Conservation (phyloP, 352 stramenopile species). For the Thalassiosira mediterranea region DNA sequence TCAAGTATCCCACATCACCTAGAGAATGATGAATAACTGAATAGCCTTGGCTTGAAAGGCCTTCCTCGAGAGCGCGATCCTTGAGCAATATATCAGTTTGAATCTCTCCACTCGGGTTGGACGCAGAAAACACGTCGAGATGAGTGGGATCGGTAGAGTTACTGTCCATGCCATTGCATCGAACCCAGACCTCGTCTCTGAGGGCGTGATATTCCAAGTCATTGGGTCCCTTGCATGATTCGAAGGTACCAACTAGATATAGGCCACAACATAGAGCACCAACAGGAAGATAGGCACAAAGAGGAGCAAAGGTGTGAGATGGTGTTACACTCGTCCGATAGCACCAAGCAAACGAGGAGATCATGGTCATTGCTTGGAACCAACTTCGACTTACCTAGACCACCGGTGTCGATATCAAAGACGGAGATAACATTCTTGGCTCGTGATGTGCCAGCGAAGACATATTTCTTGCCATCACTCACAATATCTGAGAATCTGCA, state of each 20-base stretch:
- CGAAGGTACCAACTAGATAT: conserved; percentile 28
- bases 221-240: conserved; percentile 27
- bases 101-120: conserved; percentile 12
- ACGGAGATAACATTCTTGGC: conserved; percentile 14
- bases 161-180: conserved; percentile 22
- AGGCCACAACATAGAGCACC: too few species aligned
- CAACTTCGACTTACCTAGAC: too few species aligned
- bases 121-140: conserved; percentile 42
- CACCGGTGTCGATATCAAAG: conserved; percentile 46
- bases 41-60: conserved; percentile 7
- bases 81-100: conserved; percentile 26
- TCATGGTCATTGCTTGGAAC: too few species aligned
- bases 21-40: conserved; percentile 30
- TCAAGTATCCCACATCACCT: conserved; percentile 41
- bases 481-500: conserved; percentile 38
- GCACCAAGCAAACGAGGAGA: too few species aligned
- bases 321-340: too few species aligned
- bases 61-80: conserved; percentile 20
- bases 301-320: too few species aligned
- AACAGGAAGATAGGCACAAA: too few species aligned
- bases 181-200: conserved; percentile 51
- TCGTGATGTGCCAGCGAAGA: conserved; percentile 14
- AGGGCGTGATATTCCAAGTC: conserved; percentile 47
- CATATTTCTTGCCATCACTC: conserved; percentile 51
- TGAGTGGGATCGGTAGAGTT: conserved; percentile 25